Evolutionary conservation across 768 basidiomycete genomes (phyloP), one percentile per base, ranked within the genome.

Genomic region (Lentinula sp.): DNA sequence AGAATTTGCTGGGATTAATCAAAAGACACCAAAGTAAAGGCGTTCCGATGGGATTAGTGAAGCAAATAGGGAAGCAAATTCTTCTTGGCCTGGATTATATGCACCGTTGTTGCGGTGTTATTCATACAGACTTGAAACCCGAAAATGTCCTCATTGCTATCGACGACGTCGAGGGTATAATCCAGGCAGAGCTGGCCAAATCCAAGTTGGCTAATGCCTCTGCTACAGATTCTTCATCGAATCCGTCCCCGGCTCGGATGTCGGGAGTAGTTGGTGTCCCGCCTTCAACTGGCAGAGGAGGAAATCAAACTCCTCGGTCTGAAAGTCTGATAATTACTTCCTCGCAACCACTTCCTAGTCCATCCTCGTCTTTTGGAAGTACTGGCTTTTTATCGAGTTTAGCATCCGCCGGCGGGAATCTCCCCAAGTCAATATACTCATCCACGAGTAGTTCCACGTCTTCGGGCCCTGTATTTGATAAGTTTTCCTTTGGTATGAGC

Each of bases 1-100:
- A 99, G 76, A 98, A 96, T 71, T 79, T 99, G 2, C 84, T 98
- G 2, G 95, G 90, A 4, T 84, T 99, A 67, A 97, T 98, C 82
- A 98, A 97, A 75, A 85, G 96, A 10, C 94, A 98, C 77, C 95
- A 98, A 79, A 95, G 94, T 77, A 95, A 96, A 68, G 96, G 96
- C 65, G 95, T 98, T 1, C 95, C 96, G 13, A 91, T 93, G 81
- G 87, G 80, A 54, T 77, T 98, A 65, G 93, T 96, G 65, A 90
- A 88, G 69, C 97, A 98, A 74, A 98, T 98, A 67, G 93, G 95
- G 32, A 98, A 98, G 72, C 97, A 98, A 73, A 52, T 98, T 23
- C 79, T 98, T 4, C 83, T 98, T 23, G 97, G 97, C 6, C 78
- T 99, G 53, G 96, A 98, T 71, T 99, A 98, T 78, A 94, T 99